Conservation (phyloP, 352 stramenopile genomes). For the Pythium monospermum region DNA sequence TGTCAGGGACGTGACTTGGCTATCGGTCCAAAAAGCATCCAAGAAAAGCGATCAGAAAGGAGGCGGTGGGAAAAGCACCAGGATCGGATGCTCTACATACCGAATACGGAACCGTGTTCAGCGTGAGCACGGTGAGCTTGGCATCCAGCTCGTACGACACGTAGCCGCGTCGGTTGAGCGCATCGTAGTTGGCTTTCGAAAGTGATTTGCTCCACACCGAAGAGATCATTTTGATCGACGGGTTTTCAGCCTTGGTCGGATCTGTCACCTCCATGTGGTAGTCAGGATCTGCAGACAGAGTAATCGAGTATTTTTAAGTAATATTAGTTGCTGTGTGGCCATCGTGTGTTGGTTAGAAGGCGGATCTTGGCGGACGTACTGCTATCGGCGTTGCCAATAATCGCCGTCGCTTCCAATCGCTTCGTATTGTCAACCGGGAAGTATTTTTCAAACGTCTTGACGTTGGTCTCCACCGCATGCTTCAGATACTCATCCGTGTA, state of each 20-base stretch:
- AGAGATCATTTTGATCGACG: conserved; percentile 50
- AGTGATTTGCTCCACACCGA: conserved; percentile 47
- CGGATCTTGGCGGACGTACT: conserved; percentile 25
- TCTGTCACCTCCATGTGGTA: conserved; percentile 79
- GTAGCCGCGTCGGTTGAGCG: conserved; percentile 57
- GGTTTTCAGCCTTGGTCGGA: conserved; percentile 41
- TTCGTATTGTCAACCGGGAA: conserved; percentile 33
- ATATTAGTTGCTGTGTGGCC: no score
- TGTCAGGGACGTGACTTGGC: conserved; percentile 73
- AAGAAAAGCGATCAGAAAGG: no score
- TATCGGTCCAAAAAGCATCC: conserved; percentile 16
- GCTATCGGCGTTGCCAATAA: conserved; percentile 75
- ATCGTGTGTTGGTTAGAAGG: no score
- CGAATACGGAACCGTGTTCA: conserved; percentile 83
- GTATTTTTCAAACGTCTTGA: conserved; percentile 64
- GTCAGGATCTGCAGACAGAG: conserved; percentile 35
- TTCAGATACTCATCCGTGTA: conserved; percentile 62
- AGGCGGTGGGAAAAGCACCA: no score
- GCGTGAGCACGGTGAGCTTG: conserved; percentile 58
- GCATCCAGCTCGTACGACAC: conserved; percentile 58
- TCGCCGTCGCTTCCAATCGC: conserved; percentile 53
- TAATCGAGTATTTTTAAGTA: not conserved
- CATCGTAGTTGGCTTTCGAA: conserved; percentile 41
- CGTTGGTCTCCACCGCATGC: conserved; percentile 56
- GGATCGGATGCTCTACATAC: no score